Percentiles rank a stretch among this genome's conserved stretches.
Conservation (phyloP, 352 stramenopile genomes). For the Blastocystis sp. region DNA sequence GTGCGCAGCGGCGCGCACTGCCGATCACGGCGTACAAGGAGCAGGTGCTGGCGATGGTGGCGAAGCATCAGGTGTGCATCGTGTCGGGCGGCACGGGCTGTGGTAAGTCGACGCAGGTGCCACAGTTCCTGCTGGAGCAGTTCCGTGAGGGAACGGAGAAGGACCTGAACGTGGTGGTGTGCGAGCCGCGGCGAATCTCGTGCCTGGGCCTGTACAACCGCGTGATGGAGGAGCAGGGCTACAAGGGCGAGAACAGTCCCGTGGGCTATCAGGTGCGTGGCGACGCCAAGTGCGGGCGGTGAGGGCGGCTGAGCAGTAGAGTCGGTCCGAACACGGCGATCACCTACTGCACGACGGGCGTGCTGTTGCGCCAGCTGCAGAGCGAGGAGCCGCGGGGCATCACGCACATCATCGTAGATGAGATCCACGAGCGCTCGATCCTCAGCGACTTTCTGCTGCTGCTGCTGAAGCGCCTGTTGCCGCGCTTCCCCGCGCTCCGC, state of each 20-base stretch:
- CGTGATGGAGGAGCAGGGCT: slow-evolving; percentile 85
- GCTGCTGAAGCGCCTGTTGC: slow-evolving; percentile 79
- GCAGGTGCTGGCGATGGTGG: slow-evolving; percentile 80
- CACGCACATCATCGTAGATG: slow-evolving; percentile 94
- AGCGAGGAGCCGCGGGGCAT: slow-evolving; percentile 80
- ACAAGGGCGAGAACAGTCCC: slow-evolving; percentile 71
- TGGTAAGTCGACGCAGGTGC: slow-evolving; percentile 88
- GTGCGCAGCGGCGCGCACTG: slow-evolving; percentile 71
- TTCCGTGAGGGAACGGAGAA: slow-evolving; percentile 77
- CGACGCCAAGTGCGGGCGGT: slow-evolving; percentile 77
- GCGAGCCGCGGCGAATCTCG: slow-evolving; percentile 88
- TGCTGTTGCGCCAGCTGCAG: slow-evolving; percentile 86
- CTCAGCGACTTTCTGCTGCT: slow-evolving; percentile 92
- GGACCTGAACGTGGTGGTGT: slow-evolving; percentile 90
- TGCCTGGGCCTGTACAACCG: slow-evolving; percentile 88
- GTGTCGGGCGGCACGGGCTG: slow-evolving; percentile 90
- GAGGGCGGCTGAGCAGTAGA: neutral
- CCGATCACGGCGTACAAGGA: slow-evolving; percentile 79
- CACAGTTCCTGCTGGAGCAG: slow-evolving; percentile 90
- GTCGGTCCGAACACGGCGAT: neutral
- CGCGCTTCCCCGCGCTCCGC: neutral
- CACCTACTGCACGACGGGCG: slow-evolving; percentile 90
- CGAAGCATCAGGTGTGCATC: slow-evolving; percentile 83
- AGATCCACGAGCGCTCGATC: slow-evolving; percentile 92
- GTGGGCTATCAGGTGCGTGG: slow-evolving; percentile 89